Percentiles rank a stretch among this genome's conserved stretches.
phyloP scores from a whole-genome alignment of 352 stramenopile species.

The Phytophthora pini region DNA sequence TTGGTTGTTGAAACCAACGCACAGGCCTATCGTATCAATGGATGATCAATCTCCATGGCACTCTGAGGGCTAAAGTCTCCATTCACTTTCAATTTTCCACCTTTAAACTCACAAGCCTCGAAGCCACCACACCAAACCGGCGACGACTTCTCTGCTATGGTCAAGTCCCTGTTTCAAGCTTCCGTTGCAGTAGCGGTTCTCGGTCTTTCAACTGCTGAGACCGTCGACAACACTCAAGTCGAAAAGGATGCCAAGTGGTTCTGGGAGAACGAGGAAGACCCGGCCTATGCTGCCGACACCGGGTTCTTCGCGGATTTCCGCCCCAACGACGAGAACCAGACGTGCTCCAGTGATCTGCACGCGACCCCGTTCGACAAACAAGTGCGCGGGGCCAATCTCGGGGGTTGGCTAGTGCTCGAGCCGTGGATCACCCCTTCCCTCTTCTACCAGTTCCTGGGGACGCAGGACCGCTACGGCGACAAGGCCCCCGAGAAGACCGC shows the following conservation, averaged over 20 bases:
- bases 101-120: background rate
- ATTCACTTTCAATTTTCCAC: background rate
- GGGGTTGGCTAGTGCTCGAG: background rate
- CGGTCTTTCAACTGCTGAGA: background rate
- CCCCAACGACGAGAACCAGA: slow-evolving; percentile 14
- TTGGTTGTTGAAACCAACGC: background rate
- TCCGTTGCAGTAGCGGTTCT: background rate
- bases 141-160: background rate
- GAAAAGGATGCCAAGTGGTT: background rate
- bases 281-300: slow-evolving; percentile 9
- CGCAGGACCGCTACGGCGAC: background rate
- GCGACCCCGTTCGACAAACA: background rate
- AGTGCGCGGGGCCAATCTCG: background rate
- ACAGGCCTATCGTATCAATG: background rate
- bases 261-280: background rate
- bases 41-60: background rate
- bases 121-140: background rate
- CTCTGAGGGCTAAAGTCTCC: background rate
- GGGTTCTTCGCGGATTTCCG: slow-evolving; percentile 56
- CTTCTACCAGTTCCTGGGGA: background rate
- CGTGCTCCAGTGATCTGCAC: background rate
- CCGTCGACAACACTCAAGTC: background rate
- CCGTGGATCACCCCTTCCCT: background rate
- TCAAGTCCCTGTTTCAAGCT: background rate
- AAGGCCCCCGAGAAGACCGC: background rate